Base-by-base conservation (phyloP, 495 filamentous ascomycete species). In the Xylona heveae region DNA sequence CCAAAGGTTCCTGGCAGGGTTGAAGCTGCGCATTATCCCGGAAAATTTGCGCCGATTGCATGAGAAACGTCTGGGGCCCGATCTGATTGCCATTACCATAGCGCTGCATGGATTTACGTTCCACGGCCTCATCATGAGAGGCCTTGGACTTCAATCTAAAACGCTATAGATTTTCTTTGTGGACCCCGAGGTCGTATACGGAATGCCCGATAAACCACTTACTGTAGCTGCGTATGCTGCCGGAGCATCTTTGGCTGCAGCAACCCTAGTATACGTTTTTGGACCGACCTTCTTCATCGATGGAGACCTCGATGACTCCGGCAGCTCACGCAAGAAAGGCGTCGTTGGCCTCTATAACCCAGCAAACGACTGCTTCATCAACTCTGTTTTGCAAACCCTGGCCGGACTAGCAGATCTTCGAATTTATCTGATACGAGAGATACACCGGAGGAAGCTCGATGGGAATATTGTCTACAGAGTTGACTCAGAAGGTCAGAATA, bases 311-410 rank as follows among this genome's bases (percentile, higher is more conserved):
- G 61, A 71, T 14, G 63, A 62, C 32, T 62, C 67, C 18, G 59
- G 62, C 24, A 68, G 51, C 33, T 55, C 65, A 34, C 69, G 78
- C 30, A 91, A 85, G 54, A 84, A 81, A 48, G 78, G 78, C 37
- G 75, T 83, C 27, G 84, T 99, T 14, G 88, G 88, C 26, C 62
- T 99, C 17, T 59, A 62, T 10, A 99, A 99, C 44, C 67, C 81
- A 3, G 90, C 84, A 36, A 95, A 95, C 57, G 90, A 99, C 52
- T 99, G 88, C 59, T 99, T 95, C 58, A 94, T 99, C 58, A 99
- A 99, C 52, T 93, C 84, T 15, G 76, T 91, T 15, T 64, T 95
- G 21, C 88, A 99, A 54, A 82, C 80, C 0, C 61, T 99, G 13
- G 85, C 90, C n/a, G 88, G 88, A 1, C 61, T 95, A n/a, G 76